Evolutionary conservation across 768 basidiomycete species (phyloP), one percentile per base, ranked within the genome.

Genomic region (Boletus subparvulus): DNA sequence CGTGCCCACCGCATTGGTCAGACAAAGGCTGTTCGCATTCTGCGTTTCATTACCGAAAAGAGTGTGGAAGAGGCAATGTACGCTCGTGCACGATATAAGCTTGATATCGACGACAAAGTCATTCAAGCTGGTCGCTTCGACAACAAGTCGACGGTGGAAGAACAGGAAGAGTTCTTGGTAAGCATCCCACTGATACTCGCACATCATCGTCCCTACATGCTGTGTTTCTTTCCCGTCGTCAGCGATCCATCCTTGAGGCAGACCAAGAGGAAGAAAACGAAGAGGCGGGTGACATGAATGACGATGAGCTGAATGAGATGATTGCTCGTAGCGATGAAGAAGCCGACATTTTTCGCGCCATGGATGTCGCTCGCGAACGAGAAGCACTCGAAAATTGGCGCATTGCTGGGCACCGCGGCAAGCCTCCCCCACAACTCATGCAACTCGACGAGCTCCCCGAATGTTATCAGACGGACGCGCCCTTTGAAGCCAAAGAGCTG

Each of bases 1-100:
- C 93, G 95, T 80, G 93, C 92, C 12, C 96, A 99, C 81, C 95
- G 97, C 83, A 99, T 99, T 66, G 97, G 97, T 56, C 97, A 99
- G 70, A 99, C 97, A 56, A 96, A 95, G 74, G 91, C 94, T 44
- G 97, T 99, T 19, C 86, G 95, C 33, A 98, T 99, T 61, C 80
- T 98, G 61, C 87, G 96, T 59, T 92, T 99, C 73, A 95, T 99
- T 70, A 97, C 96, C 5, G 93, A 97, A 73, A 94, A 94, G 78
- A 96, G 94, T 60, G 94, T 99, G 24, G 97, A 98, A 75, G 97
- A 98, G 74, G 93, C 94, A 4, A 97, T 98, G 84, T 90, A 98
- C 59, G 90, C 92, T 44, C 85, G 94, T 61, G 97, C 97, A 6
- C 85, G 92, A 55, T 92, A 86, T 75, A 99, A 99, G 79, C 88